Base-by-base conservation (phyloP, 345 rosid genomes). In the Anacardium occidentale region DNA sequence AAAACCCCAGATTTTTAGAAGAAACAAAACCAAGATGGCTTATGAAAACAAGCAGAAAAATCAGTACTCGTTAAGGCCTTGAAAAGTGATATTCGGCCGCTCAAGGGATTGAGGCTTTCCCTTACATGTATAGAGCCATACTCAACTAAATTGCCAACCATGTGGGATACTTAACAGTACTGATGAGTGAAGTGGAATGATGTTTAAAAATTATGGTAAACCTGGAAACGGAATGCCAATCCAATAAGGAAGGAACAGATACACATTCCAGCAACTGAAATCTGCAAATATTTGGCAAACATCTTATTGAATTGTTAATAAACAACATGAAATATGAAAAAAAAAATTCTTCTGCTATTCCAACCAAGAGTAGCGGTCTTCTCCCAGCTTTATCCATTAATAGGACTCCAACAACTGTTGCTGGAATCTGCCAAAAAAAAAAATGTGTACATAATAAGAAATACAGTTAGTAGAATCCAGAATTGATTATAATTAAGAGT, bases 341-440 rank as follows among this genome's bases (percentile, higher is more conserved):
- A 1, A 24, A 2, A n/a, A 40, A 58, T 9, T 56, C 12, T 1
- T 18, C 1, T 42, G 13, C 8, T 2, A n/a, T 2, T 69, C 18
- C 17, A 42, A 86, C 87, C 89, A 86, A 54, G 22, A 86, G 80
- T 34, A 86, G 85, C 3, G 88, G 83, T 25, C 86, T 78, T 76
- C 91, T 83, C 26, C 93, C 93, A 51, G 66, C 81, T 74, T 61
- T 83, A 64, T 85, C 93, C 25, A 84, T 71, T 21, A 88, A 75
- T 50, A 82, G 40, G 32, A 85, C 45, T 58, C 80, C 74, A 25
- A 69, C 7, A 71, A 76, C 42, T 20, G 74, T 48, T 34, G 70
- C 71, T n/a, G 86, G 79, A 51, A 85, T 51, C 91, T 88, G 82
- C 20, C 62, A 15, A 69, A 29, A 29, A 29, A 29, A 29, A 29